These are phyloP conservation scores for Bryoerythrophyllum caledonicum DNA, from an alignment of 225 moss, liverwort and hornwort species.

Conservation along the genomic window DNA sequence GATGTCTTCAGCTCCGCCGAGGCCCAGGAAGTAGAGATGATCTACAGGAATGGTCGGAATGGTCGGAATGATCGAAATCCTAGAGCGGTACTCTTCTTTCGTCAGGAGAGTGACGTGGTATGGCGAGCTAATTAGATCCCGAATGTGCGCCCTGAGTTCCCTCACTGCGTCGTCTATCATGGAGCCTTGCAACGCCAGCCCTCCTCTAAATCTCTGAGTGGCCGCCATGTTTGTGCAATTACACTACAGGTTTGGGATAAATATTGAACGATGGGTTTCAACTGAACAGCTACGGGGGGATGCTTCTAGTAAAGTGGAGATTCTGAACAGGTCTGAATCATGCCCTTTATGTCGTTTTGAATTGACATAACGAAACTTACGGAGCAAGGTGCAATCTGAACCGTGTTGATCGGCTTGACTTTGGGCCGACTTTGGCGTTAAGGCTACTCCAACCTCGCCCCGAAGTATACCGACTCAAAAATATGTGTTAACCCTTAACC, in stretches of 20 bases:
- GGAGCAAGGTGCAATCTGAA: neutral
- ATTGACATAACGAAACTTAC: neutral
- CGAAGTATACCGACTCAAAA: neutral
- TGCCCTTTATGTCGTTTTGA: neutral
- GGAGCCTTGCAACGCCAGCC: conserved; percentile 45
- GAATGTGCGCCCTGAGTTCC: neutral
- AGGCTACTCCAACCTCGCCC: conserved; percentile 6
- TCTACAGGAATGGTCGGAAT: conserved; percentile 18
- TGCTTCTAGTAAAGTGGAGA: neutral
- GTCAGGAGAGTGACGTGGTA: conserved; percentile 45
- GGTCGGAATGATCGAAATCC: neutral
- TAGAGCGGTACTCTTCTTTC: conserved; percentile 38
- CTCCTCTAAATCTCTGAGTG: conserved; percentile 20
- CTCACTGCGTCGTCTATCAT: conserved; percentile 34
- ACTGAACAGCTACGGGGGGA: neutral
- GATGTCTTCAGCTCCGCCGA: conserved; percentile 7
- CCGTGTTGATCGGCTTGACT: neutral
- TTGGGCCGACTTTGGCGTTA: conserved; percentile 2
- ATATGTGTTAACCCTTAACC: too few relatives aligned
- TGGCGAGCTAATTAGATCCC: conserved; percentile 10
- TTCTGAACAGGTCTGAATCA: neutral
- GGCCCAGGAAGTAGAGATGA: conserved; percentile 43
- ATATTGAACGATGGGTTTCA: neutral
- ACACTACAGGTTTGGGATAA: neutral
- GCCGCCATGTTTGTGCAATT: conserved; percentile 29